Evolutionary conservation across 306 rosid species (phyloP).

Genomic region (Prunus davidiana): DNA sequence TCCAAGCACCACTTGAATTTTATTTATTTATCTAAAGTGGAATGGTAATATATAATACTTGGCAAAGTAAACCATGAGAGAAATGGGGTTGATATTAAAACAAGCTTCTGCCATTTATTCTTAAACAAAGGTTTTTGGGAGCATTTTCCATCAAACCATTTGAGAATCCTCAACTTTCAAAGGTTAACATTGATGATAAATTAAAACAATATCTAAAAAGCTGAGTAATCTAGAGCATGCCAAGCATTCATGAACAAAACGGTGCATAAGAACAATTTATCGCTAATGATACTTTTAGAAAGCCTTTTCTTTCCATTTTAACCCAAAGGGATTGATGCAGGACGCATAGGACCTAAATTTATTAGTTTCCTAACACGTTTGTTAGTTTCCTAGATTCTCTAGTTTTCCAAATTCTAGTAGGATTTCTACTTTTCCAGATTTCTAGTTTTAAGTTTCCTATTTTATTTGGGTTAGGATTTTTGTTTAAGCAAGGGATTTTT

Average conservation of each 20-base stretch:
- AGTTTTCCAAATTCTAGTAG: no score
- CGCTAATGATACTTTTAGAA: neutral
- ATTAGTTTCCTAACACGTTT: no score
- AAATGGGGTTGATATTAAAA: neutral
- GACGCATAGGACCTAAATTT: no score
- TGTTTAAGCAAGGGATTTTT: no score
- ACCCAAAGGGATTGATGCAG: neutral
- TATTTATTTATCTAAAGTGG: neutral
- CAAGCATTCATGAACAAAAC: neutral
- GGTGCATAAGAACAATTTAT: neutral
- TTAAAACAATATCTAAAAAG: neutral
- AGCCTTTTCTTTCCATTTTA: neutral
- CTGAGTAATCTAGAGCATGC: neutral
- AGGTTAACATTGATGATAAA: neutral
- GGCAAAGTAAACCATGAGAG: neutral
- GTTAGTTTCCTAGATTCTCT: no score
- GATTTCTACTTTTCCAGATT: no score
- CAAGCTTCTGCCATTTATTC: neutral
- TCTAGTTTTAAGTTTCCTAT: no score
- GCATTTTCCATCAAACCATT: neutral
- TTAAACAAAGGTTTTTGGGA: neutral
- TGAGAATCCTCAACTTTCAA: neutral
- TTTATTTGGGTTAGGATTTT: no score
- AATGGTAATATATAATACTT: neutral
- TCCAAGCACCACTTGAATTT: neutral